Base-by-base conservation (phyloP, 164 flowering plant genomes). In the Nymphaea colorata region DNA sequence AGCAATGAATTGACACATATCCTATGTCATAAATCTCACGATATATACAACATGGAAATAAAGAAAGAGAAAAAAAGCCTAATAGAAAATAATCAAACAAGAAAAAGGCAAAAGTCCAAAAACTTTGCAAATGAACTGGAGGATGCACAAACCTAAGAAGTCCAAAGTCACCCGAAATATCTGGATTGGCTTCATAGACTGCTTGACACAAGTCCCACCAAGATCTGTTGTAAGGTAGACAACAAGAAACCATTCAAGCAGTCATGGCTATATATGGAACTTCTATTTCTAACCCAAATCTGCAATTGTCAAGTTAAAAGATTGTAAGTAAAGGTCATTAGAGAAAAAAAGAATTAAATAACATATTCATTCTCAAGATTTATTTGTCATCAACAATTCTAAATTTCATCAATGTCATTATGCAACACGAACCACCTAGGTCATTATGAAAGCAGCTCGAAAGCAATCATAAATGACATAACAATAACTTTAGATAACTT, bases 241-340 rank as follows among this genome's bases (percentile, higher is more conserved):
- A 94, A 73, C n/a, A 94, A 70, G 76, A 82, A 88, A 64, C 98
- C 96, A 80, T 79, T 88, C 64, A 94, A 75, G 80, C 96, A 85
- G 80, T 91, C 97, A 77, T 91, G 81, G 59, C 71, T 70, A 76
- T 83, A 82, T 69, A 91, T 76, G 60, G 85, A 82, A 73, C 79
- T 77, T 79, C 96, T 85, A 59, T 83, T 87, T 66, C 87, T 85
- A 71, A 92, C 98, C 99, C 99, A 94, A 12, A 90, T 88, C 99
- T 94, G 68, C 73, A 82, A 5, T 68, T 36, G 16, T 2, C n/a
- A n/a, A 61, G 6, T 6, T 8, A 2, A n/a, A n/a, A 61, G 6
- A 2, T n/a, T 6, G 36, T 61, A 11, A 76, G 36, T 25, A 25
- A 25, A 25, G 36, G 36, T 25, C 36, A 25, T 25, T 25, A 25